These are phyloP conservation scores for Panaeolus cyanescens DNA, from an alignment of 768 basidiomycete species.

Conservation along the genomic window DNA sequence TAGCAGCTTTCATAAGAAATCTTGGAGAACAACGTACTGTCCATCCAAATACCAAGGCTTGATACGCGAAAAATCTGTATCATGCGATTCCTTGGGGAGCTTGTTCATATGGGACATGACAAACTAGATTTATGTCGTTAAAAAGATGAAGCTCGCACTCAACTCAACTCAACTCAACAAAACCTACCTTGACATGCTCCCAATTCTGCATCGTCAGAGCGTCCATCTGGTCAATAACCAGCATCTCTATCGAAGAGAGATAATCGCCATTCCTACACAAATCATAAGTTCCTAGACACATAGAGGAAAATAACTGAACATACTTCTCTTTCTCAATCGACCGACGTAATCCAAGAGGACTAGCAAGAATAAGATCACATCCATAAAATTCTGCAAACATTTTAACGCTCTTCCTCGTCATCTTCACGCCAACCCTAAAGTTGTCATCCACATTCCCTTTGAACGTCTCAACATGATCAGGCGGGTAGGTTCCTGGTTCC, in stretches of 20 bases:
- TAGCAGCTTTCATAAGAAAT: neutral
- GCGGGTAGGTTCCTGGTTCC: constrained; percentile 76
- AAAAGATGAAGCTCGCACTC: no score
- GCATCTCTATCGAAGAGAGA: constrained; percentile 88
- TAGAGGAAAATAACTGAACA: constrained; percentile 24
- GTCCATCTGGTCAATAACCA: constrained; percentile 92
- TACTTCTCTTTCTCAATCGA: constrained; percentile 95
- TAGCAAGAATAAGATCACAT: constrained; percentile 90
- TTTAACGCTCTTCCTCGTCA: constrained; percentile 91
- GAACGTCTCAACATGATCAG: constrained; percentile 92
- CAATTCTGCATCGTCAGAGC: constrained; percentile 98
- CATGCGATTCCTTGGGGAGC: constrained; percentile 90
- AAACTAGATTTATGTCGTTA: constrained; percentile 50
- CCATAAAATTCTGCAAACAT: constrained; percentile 90
- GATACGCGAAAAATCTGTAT: constrained; percentile 94
- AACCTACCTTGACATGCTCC: constrained; percentile 89
- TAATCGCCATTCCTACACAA: constrained; percentile 77
- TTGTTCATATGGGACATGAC: constrained; percentile 84
- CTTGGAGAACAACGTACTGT: constrained; percentile 49
- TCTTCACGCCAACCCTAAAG: constrained; percentile 89
- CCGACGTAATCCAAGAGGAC: constrained; percentile 88
- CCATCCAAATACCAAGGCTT: constrained; percentile 98
- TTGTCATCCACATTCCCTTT: constrained; percentile 97
- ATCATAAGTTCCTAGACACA: neutral
- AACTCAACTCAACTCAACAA: neutral